Evolutionary conservation across 768 basidiomycete species (phyloP), one percentile per base, ranked within the genome.

Genomic region (Jaapia argillacea): DNA sequence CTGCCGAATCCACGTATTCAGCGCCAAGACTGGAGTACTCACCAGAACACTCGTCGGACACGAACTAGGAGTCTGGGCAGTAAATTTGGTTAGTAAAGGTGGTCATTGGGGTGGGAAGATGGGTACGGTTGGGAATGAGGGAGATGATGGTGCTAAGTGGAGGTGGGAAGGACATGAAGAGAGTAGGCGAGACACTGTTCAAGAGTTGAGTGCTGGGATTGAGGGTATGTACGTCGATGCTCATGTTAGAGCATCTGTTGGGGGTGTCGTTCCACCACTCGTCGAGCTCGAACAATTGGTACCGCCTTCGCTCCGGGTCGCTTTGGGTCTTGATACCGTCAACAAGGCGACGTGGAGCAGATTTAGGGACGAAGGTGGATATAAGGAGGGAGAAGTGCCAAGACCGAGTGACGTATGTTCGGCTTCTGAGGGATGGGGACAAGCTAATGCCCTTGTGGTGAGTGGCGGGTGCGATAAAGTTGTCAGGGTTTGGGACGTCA

Each of bases 381-480:
- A n/a, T n/a, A 16, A 33, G 16, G 28, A 33, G 28, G 28, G 16
- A 16, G 28, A 33, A 16, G 28, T 10, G 28, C 28, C 28, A 37
- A 68, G 68, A 44, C 68, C 66, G 27, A 79, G 72, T 42, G 69
- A 72, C 45, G 63, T 68, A 13, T 78, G 80, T 47, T 75, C 77
- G 42, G 74, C 85, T 2, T 81, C 85, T 0, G 71, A 77, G 42
- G 94, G 94, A 1, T 97, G 90, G 88, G 92, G 93, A 0, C 87
- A 93, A 56, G 77, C 79, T 2, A 77, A 78, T 40, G 68, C 88
- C 5, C 65, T 96, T 4, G 78, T 94, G 16, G 84, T 98, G 20
- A 91, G 85, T 47, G 93, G 88, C 1, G 93, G 92, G 4, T 96
- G 94, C 54, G 94, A 99, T 56, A 84, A 92, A 52, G 75, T 77